Evolutionary conservation across 2,329 filamentous ascomycete species (phyloP), one percentile per base, ranked within the genome.

Genomic region (Falciphora oryzae): DNA sequence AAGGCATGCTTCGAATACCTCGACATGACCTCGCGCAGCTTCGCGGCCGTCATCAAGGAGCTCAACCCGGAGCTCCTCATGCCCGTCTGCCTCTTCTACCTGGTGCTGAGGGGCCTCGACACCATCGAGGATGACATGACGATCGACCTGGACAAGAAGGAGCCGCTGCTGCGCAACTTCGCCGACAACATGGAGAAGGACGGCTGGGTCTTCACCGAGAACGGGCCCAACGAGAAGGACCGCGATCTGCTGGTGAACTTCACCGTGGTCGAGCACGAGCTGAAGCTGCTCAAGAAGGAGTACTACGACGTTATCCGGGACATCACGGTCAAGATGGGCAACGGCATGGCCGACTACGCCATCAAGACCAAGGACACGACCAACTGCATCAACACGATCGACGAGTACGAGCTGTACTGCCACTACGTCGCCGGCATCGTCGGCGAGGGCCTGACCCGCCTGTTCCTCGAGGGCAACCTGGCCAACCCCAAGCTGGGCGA

Each of bases 61-160:
- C 85, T 99, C 58, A 93, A 97, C 74, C 93, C 93, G 1, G 94
- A 99, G 78, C 87, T 99, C 38, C 86, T 98, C 50, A 86, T 97
- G 57, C 93, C 95, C 29, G 85, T 98, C 59, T 68, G 89, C 65
- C 82, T 98, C 13, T 99, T 99, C 83, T 99, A 99, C 80, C 86
- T 99, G 32, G 86, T 92, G 63, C 84, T 99, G 64, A 91, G 95
- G 67, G 95, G 92, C 60, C 85, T 99, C 62, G 95, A 99, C 77
- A 99, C 95, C n/a, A 91, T 99, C 66, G 95, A 99, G 79, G 95
- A 99, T 81, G 95, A 99, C 77, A 98, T 97, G 88, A 96, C 93
- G 6, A 89, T 99, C 66, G 82, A 89, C 3, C 79, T 94, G 56
- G 83, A 85, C 68, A 88, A 85, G 73, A 99, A 99, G 80, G 90